Percentiles rank a stretch among this genome's conserved stretches.
These are phyloP conservation scores for Cicer chorassanicum DNA, from an alignment of 306 rosid species.

Conservation along the genomic window DNA sequence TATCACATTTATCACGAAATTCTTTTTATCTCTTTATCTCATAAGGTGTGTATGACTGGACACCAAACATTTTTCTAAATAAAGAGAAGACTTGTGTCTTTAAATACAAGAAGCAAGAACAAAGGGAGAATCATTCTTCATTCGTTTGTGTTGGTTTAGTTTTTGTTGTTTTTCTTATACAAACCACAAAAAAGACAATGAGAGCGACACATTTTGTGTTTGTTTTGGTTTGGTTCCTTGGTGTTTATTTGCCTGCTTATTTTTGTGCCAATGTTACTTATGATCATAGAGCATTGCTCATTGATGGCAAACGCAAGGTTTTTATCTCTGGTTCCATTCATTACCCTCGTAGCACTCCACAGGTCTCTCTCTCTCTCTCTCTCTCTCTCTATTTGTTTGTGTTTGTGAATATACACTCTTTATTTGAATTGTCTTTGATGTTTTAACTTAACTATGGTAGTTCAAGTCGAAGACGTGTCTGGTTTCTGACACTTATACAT, in stretches of 20 bases:
- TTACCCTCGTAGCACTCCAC: slow-evolving; percentile 95
- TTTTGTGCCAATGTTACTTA: slow-evolving; percentile 70
- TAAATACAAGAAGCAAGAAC: slow-evolving; percentile 27
- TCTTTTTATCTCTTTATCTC: too few species aligned
- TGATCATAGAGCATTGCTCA: slow-evolving; percentile 82
- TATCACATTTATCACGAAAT: too few species aligned
- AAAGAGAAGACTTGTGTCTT: neutral
- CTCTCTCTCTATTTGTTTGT: slow-evolving; percentile 1
- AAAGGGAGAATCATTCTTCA: slow-evolving; percentile 36
- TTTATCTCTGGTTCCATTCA: slow-evolving; percentile 92
- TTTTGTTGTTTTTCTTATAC: neutral
- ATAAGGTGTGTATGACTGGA: too few species aligned
- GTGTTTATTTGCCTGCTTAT: slow-evolving; percentile 47
- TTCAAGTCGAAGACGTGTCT: neutral
- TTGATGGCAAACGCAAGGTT: slow-evolving; percentile 79
- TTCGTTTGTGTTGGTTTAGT: neutral
- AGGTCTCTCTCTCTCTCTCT: slow-evolving; percentile 56
- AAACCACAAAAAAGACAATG: slow-evolving; percentile 48
- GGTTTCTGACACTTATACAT: neutral
- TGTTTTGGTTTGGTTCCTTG: slow-evolving; percentile 50
- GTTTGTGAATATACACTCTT: neutral
- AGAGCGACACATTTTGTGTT: slow-evolving; percentile 43
- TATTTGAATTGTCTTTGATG: too few species aligned
- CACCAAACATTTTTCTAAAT: too few species aligned
- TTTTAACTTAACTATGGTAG: too few species aligned